Base-by-base conservation (phyloP, 2,329 filamentous ascomycete species). In the Ambrosiella cleistominuta region DNA sequence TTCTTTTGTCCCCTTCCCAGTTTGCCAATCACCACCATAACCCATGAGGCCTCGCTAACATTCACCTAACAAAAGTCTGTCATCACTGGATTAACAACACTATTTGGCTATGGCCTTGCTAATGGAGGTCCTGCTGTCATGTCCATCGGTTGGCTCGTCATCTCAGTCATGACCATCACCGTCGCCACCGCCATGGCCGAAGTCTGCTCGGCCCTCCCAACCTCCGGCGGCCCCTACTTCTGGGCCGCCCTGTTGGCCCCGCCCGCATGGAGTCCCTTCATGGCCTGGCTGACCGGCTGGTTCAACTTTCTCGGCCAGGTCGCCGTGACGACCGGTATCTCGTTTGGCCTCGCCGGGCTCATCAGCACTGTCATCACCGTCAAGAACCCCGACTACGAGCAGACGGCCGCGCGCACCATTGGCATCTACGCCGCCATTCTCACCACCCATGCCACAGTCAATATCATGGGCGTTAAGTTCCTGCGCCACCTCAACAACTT, bases 371-470 rank as follows among this genome's bases (percentile, higher is more conserved):
- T 66, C 19, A 67, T 68, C 36, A 66, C 64, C 0, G 68, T 72
- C 47, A 67, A 71, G 63, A 68, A 66, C 60, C 65, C 67, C 1
- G 64, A 63, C 50, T 72, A 68, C 62, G 64, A 63, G 47, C 60
- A 56, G 40, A 61, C 57, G 2, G 54, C 58, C 9, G 57, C 54
- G 12, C 71, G 72, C 61, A 79, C 75, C 2, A 73, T 81, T 54
- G 78, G 76, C n/a, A 81, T 81, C 60, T 80, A 80, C 62, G 77
- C 76, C 5, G 78, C 77, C 5, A 68, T 81, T 3, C 70, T 81
- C 3, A 62, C 76, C 39, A 76, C 74, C 3, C 77, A 80, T 63
- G 77, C 70, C 13, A 64, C 78, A 1, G 68, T 80, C 63, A 81
- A 81, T 65, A 77, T 75, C 0, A 80, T 81, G 62, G 78, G 77